Conservation (phyloP, 441 rosid genomes). For the Erysimum cheiri region DNA sequence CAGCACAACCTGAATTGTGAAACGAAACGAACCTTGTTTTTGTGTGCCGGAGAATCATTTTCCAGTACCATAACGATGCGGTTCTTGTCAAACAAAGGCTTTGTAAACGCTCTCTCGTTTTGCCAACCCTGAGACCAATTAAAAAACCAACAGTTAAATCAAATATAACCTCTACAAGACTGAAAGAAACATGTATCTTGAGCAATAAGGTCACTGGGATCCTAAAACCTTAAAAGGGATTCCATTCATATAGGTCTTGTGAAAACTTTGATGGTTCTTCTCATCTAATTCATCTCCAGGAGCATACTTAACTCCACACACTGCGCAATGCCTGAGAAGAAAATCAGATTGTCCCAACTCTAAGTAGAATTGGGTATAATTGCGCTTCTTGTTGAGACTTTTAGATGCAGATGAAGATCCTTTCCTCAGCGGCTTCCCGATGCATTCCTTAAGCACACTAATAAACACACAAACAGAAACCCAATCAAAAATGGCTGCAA, state of each 20-base stretch:
- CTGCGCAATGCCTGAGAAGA: constrained; percentile 62
- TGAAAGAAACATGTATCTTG: background rate
- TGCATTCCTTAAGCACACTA: constrained; percentile 25
- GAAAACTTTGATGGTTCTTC: constrained; percentile 66
- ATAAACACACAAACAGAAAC: background rate
- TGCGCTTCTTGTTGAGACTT: constrained; percentile 70
- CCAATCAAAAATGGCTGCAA: background rate
- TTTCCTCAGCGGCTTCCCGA: constrained; percentile 27
- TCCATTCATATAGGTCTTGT: constrained; percentile 69
- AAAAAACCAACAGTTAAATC: background rate
- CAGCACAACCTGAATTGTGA: constrained; percentile 19
- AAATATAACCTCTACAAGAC: constrained; percentile 20
- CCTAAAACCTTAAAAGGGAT: constrained; percentile 68
- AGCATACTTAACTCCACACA: constrained; percentile 68
- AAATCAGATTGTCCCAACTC: constrained; percentile 93
- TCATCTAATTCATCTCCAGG: constrained; percentile 83
- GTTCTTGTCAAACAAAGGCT: constrained; percentile 43
- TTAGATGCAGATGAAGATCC: constrained; percentile 39
- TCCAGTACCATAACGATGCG: constrained; percentile 64
- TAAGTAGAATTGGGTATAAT: constrained; percentile 78
- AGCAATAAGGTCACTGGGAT: background rate
- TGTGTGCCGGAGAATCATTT: constrained; percentile 61
- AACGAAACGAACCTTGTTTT: constrained; percentile 60
- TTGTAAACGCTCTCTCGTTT: constrained; percentile 62
- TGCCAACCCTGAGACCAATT: constrained; percentile 62